phyloP scores from a whole-genome alignment of 192 early-diverging fungal genomes.

The Funneliformis geosporum region DNA sequence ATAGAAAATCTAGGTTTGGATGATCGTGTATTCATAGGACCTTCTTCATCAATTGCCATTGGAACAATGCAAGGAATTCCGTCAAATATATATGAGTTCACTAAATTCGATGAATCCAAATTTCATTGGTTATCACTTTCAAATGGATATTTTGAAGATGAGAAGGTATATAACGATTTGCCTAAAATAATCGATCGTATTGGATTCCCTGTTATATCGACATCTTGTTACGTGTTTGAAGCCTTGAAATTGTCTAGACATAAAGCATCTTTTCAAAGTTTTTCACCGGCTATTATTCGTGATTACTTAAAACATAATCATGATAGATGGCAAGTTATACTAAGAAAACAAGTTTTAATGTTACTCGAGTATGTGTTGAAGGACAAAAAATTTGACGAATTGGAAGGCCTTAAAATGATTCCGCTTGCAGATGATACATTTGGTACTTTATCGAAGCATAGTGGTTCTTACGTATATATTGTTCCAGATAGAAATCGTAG shows the following conservation, averaged over 20 bases:
- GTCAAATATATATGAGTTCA: background rate
- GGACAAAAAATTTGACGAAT: slow-evolving; percentile 10
- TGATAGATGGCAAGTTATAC: background rate
- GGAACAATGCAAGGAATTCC: background rate
- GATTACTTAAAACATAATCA: background rate
- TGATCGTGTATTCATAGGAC: slow-evolving; percentile 2
- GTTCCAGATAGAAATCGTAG: background rate
- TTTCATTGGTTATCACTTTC: background rate
- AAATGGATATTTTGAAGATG: slow-evolving; percentile 1
- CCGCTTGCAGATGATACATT: background rate
- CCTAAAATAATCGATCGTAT: background rate
- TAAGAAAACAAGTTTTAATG: background rate
- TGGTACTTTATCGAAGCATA: background rate
- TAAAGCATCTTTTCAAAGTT: background rate
- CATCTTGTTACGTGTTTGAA: background rate
- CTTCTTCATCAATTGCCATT: background rate
- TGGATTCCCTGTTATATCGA: slow-evolving; percentile 14
- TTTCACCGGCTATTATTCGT: background rate
- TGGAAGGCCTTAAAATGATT: background rate
- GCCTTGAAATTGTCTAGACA: background rate
- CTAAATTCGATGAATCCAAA: background rate
- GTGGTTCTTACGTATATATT: background rate
- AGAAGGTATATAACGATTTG: background rate
- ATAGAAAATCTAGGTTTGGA: background rate
- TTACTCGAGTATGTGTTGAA: slow-evolving; percentile 2